phyloP scores from a whole-genome alignment of 163 green algal genomes.

The Prototheca cutis region DNA sequence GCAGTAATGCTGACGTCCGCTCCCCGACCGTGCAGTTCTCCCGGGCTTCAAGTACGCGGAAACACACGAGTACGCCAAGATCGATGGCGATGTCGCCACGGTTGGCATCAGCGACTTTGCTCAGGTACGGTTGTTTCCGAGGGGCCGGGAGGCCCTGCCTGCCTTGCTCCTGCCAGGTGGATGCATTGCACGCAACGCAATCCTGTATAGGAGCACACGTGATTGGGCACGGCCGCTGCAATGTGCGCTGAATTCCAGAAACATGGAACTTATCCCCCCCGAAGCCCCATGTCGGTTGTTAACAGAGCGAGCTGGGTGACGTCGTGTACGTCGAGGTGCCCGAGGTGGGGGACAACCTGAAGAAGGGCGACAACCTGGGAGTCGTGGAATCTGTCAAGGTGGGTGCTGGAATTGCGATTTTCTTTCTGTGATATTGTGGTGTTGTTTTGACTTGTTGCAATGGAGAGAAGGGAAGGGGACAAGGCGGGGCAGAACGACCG shows the following conservation, averaged over 20 bases:
- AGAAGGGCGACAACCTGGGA: constrained; percentile 76
- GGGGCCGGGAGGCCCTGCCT: too few relatives aligned
- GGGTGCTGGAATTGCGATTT: too few relatives aligned
- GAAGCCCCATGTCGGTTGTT: background rate
- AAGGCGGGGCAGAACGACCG: background rate
- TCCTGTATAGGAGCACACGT: too few relatives aligned
- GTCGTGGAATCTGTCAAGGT: constrained; percentile 98
- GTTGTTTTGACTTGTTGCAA: too few relatives aligned
- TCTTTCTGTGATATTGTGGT: too few relatives aligned
- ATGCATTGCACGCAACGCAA: background rate
- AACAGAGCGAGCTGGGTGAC: constrained; percentile 88
- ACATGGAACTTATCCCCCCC: background rate
- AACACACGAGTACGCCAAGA: constrained; percentile 87
- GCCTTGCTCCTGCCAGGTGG: too few relatives aligned
- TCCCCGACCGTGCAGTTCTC: constrained; percentile 14
- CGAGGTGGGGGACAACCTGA: constrained; percentile 74
- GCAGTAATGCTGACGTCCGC: background rate
- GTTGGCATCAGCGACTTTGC: constrained; percentile 93
- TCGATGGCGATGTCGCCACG: constrained; percentile 70
- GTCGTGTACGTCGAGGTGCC: constrained; percentile 97
- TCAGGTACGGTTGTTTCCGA: constrained; percentile 55
- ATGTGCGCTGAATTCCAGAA: background rate
- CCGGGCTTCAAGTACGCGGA: constrained; percentile 67
- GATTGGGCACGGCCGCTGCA: background rate
- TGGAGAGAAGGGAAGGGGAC: background rate